phyloP scores from a whole-genome alignment of 371 early-diverging fungal species.

The Parasitella parasitica region DNA sequence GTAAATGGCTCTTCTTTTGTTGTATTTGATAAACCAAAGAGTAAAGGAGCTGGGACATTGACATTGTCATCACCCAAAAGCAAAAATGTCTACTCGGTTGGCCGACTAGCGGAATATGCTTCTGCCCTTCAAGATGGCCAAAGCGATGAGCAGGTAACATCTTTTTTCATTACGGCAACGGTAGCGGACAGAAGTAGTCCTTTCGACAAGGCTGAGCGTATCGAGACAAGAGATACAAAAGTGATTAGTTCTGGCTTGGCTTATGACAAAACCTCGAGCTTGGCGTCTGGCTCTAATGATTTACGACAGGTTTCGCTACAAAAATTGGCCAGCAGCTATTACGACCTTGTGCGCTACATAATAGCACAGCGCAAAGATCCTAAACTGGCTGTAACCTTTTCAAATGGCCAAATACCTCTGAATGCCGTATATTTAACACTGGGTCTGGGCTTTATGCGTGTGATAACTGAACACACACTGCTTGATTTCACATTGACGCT shows the following conservation, averaged over 20 bases:
- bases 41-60: constrained; percentile 24
- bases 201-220: constrained; percentile 6
- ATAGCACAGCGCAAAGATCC: not conserved
- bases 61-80: constrained; percentile 36
- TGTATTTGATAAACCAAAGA: constrained; percentile 13
- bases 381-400: constrained; percentile 37
- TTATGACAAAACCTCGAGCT: constrained; percentile 25
- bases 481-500: constrained; percentile 26
- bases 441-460: constrained; percentile 36
- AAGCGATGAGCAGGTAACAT: constrained; percentile 20
- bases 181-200: constrained; percentile 14
- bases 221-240: constrained; percentile 27
- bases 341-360: constrained; percentile 7
- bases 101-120: constrained; percentile 21
- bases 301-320: constrained; percentile 13
- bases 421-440: constrained; percentile 42
- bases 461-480: constrained; percentile 50
- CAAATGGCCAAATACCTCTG: constrained; percentile 46
- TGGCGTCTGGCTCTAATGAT: constrained; percentile 11
- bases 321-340: constrained; percentile 18
- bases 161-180: constrained; percentile 26
- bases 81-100: constrained; percentile 26
- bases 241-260: constrained; percentile 32
- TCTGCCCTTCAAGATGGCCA: constrained; percentile 9
- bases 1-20: constrained; percentile 19